Conservation (phyloP, 139 green algal species). For the Desmodesmus armatus region DNA sequence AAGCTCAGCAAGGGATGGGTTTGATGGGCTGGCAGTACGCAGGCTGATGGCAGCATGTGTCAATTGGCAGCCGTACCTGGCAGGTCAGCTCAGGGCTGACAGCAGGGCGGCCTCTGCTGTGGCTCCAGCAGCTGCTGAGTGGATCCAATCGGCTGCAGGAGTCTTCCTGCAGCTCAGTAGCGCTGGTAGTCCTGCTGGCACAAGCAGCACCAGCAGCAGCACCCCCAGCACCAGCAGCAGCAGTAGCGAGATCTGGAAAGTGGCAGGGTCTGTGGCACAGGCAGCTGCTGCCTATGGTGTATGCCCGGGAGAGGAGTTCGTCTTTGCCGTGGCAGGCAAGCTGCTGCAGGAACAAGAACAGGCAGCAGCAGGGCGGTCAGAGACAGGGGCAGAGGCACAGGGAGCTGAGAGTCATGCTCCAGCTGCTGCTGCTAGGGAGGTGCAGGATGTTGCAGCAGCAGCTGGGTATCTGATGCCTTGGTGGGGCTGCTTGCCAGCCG, state of each 20-base stretch:
- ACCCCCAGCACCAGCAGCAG: not conserved
- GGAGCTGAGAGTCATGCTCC: not conserved
- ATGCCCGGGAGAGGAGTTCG: not conserved
- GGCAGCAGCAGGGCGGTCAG: not conserved
- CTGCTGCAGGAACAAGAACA: not conserved
- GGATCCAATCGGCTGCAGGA: too few relatives aligned
- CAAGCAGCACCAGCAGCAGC: not conserved
- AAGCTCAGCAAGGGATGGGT: too few relatives aligned
- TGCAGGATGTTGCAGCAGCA: conserved; percentile 21
- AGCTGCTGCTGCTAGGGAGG: not conserved
- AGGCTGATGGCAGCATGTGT: not conserved
- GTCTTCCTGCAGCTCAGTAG: not conserved
- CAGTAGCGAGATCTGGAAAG: conserved; percentile 4
- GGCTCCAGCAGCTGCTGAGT: conserved; percentile 3
- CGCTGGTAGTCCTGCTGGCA: not conserved
- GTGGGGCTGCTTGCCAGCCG: not conserved
- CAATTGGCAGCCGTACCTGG: conserved; percentile 3
- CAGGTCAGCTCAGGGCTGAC: not conserved
- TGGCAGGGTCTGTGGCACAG: not conserved
- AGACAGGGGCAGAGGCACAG: not conserved
- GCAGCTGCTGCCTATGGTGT: not conserved
- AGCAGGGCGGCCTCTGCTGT: not conserved
- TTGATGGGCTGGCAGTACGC: not conserved
- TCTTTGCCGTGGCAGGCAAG: not conserved
- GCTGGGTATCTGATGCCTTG: conserved; percentile 13